Conservation (phyloP, 2,329 filamentous ascomycete genomes). For the Calycina marina region DNA sequence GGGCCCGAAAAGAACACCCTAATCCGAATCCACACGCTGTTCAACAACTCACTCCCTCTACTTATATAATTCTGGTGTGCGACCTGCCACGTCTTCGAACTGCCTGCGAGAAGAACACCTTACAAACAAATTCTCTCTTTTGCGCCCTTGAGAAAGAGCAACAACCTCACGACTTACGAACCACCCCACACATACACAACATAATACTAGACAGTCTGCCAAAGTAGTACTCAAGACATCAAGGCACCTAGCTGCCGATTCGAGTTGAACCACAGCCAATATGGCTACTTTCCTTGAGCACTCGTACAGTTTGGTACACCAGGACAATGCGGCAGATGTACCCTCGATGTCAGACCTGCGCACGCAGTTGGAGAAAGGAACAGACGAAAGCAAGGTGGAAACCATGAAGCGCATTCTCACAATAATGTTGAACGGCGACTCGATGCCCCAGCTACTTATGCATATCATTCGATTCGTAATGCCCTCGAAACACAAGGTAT, state of each 20-base stretch:
- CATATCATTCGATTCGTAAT: slow-evolving; percentile 99
- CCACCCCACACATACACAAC: too few relatives aligned
- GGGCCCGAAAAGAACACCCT: too few relatives aligned
- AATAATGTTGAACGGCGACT: slow-evolving; percentile 95
- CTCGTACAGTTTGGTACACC: slow-evolving; percentile 91
- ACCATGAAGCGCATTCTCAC: slow-evolving; percentile 95
- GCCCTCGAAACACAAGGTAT: slow-evolving; percentile 88
- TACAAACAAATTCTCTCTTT: too few relatives aligned
- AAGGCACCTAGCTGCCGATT: slow-evolving; percentile 7
- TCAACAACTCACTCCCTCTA: too few relatives aligned
- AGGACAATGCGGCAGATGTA: slow-evolving; percentile 92
- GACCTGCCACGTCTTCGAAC: not conserved
- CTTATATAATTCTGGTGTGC: too few relatives aligned
- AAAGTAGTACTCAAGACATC: too few relatives aligned
- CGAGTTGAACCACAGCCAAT: slow-evolving; percentile 26
- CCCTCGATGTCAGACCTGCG: slow-evolving; percentile 83
- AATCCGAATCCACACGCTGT: too few relatives aligned
- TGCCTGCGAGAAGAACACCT: too few relatives aligned
- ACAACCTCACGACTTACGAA: too few relatives aligned
- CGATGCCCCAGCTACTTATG: slow-evolving; percentile 92
- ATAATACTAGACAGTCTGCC: too few relatives aligned
- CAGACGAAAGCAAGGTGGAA: slow-evolving; percentile 81
- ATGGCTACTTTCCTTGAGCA: slow-evolving; percentile 95
- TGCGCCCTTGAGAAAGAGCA: too few relatives aligned
- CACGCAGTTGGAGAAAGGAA: slow-evolving; percentile 85